Evolutionary conservation across 352 stramenopile species (phyloP), one percentile per base, ranked within the genome.

Genomic region (Globisporangium acanthophoron): DNA sequence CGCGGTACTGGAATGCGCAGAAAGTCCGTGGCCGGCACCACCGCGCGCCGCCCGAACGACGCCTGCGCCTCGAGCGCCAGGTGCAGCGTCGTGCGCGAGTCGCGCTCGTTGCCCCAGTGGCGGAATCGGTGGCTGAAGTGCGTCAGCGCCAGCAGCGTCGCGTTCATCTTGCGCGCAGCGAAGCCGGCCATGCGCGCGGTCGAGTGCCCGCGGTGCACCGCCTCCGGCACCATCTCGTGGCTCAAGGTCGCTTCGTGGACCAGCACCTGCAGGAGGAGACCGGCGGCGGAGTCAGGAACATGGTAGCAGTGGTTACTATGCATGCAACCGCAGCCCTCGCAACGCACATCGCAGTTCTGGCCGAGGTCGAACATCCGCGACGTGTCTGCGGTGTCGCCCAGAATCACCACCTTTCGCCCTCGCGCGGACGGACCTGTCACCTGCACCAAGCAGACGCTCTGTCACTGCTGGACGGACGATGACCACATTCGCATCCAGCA

Each of bases 101-200:
- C 63, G 18, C 62, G 65, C 21, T 70, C 59, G n/a, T 56, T 59
- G 4, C 71, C 74, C 81, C 80, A 90, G 51, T 88, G 69, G 16
- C 78, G 71, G 52, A 94, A 96, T n/a, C 83, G 81, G 50, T 90
- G 77, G 52, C 84, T 94, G 51, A 96, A 93, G 59, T 96, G 86
- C 18, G 84, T 96, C 35, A 96, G 62, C 20, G 83, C 85, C 11
- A 96, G 67, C 29, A 93, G 61, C 44, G 74, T 85, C 35, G 86
- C 80, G 45, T 92, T 89, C 69, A 90, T 80, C n/a, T 77, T 71
- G 45, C 78, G 76, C 15, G 86, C 86, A 16, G 83, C 79, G 39
- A 78, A 83, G 5, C 86, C 86, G 7, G 86, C 83, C 83, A 92
- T 92, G 6, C 69, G 65, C 54, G 81, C 85, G 3, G 81, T 92